Evolutionary conservation across 2,329 filamentous ascomycete species (phyloP).

Genomic region (Myriangium duriaei): DNA sequence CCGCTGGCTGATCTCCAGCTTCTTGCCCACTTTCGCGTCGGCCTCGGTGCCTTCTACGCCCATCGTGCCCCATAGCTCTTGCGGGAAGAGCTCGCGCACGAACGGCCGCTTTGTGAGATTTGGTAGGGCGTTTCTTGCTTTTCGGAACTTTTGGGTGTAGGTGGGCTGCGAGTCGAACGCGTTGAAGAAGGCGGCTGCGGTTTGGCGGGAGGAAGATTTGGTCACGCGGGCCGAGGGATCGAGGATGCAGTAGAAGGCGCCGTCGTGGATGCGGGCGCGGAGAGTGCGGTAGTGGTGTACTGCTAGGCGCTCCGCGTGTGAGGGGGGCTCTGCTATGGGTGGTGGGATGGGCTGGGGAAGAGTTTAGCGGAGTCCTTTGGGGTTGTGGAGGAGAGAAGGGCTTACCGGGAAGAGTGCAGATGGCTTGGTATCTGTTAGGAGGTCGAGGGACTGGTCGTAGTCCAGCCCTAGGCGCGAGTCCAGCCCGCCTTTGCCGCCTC

Average conservation of each 20-base stretch:
- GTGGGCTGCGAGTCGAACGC: slow-evolving; percentile 51
- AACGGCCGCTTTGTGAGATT: slow-evolving; percentile 40
- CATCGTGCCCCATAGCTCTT: slow-evolving; percentile 44
- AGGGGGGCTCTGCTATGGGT: slow-evolving; percentile 28
- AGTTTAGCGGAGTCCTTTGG: background rate
- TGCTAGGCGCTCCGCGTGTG: slow-evolving; percentile 32
- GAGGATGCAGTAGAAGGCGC: slow-evolving; percentile 46
- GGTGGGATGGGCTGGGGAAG: slow-evolving; percentile 16
- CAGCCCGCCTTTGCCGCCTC: slow-evolving; percentile 22
- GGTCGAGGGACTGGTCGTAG: slow-evolving; percentile 26
- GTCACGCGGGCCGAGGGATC: slow-evolving; percentile 34
- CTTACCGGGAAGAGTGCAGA: slow-evolving; percentile 29
- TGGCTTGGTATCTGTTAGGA: slow-evolving; percentile 23
- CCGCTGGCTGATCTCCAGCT: slow-evolving; percentile 2
- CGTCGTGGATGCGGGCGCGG: slow-evolving; percentile 44
- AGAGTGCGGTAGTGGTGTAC: slow-evolving; percentile 40
- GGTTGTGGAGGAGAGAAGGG: slow-evolving; percentile 11
- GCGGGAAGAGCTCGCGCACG: slow-evolving; percentile 45
- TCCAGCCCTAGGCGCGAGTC: slow-evolving; percentile 27
- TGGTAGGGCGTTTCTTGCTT: slow-evolving; percentile 43
- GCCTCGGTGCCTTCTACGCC: slow-evolving; percentile 26
- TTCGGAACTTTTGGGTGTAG: slow-evolving; percentile 43
- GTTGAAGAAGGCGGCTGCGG: slow-evolving; percentile 37
- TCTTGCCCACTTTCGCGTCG: slow-evolving; percentile 21
- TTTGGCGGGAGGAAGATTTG: slow-evolving; percentile 15